These are phyloP conservation scores for Fusarium nanum DNA, from an alignment of 2,329 filamentous ascomycete genomes.

Conservation along the genomic window DNA sequence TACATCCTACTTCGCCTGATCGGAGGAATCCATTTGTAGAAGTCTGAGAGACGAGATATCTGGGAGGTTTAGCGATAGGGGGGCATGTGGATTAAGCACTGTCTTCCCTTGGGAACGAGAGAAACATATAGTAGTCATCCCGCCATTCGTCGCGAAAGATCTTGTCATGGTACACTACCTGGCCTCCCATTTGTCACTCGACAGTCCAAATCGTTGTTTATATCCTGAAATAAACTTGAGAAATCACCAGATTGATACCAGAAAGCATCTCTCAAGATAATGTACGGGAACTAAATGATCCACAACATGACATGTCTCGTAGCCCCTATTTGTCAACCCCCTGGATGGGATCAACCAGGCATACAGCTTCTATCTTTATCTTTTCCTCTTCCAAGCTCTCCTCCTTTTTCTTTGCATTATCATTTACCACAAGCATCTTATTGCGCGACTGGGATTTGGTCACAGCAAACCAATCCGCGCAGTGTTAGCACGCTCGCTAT, in stretches of 20 bases:
- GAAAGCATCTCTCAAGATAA: background rate
- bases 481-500: background rate
- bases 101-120: background rate
- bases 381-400: background rate
- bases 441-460: background rate
- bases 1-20: background rate
- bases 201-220: background rate
- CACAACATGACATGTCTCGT: background rate
- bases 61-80: background rate
- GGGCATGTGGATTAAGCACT: background rate
- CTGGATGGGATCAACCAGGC: background rate
- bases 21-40: background rate
- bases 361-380: background rate
- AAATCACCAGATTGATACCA: background rate
- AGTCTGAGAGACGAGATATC: background rate
- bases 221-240: background rate
- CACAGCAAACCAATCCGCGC: background rate
- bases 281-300: background rate
- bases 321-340: background rate
- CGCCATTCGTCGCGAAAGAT: background rate
- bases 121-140: background rate
- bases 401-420: background rate
- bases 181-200: background rate
- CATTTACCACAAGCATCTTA: background rate
- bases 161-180: background rate